phyloP scores from a whole-genome alignment of 164 flowering plant genomes.

The Protea cynaroides region DNA sequence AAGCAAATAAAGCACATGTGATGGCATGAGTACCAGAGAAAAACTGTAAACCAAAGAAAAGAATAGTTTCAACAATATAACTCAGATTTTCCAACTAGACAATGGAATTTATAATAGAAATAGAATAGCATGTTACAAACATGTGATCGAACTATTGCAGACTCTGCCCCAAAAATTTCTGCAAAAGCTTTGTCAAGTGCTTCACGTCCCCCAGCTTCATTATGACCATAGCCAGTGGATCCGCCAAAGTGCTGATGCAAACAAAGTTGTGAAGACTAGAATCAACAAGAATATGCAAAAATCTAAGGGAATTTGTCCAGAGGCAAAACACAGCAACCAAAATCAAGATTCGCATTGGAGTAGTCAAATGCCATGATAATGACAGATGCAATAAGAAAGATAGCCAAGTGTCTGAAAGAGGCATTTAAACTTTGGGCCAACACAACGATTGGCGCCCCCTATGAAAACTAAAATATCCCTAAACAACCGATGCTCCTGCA shows the following conservation, averaged over 20 bases:
- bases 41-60: constrained; percentile 36
- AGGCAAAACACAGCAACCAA: background rate
- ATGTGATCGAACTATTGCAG: constrained; percentile 85
- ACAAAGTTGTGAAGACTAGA: constrained; percentile 1
- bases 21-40: constrained; percentile 98
- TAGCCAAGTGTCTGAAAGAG: no score
- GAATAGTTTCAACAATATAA: constrained; percentile 3
- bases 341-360: background rate
- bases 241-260: constrained; percentile 72
- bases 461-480: no score
- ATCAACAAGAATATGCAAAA: background rate
- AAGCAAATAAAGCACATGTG: constrained; percentile 84
- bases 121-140: constrained; percentile 21
- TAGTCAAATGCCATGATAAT: background rate
- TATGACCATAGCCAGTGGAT: constrained; percentile 92
- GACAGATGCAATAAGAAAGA: background rate
- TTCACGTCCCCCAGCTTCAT: constrained; percentile 92
- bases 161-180: constrained; percentile 83
- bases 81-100: background rate
- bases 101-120: background rate
- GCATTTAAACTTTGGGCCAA: no score
- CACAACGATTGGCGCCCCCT: no score
- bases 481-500: no score
- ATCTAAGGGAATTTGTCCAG: background rate
- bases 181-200: constrained; percentile 84